These are phyloP conservation scores for Myochromella boudieri DNA, from an alignment of 768 basidiomycete species.

Conservation along the genomic window DNA sequence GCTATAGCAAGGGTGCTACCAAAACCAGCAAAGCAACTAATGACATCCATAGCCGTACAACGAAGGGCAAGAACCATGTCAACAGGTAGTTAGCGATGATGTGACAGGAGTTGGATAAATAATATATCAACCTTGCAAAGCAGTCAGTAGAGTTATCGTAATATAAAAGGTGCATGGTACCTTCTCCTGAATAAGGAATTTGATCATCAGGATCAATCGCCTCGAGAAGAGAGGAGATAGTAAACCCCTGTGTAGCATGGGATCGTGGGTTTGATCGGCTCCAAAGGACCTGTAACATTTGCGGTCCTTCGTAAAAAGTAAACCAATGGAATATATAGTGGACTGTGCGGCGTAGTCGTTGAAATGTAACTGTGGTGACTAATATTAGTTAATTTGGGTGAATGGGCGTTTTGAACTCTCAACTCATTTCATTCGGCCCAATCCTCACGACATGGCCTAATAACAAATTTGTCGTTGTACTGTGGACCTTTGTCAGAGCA, in stretches of 20 bases:
- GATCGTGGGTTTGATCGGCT: slow-evolving; percentile 30
- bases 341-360: slow-evolving; percentile 31
- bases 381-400: not conserved
- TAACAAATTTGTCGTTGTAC: not conserved
- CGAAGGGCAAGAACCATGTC: slow-evolving; percentile 42
- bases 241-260: slow-evolving; percentile 29
- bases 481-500: not conserved
- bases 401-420: not conserved
- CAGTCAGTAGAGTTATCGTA: not conserved
- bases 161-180: slow-evolving; percentile 15
- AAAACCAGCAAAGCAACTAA: slow-evolving; percentile 38
- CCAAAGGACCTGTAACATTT: slow-evolving; percentile 38
- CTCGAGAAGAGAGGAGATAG: slow-evolving; percentile 38
- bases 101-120: slow-evolving; percentile 16
- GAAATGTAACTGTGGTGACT: slow-evolving; percentile 34
- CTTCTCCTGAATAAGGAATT: slow-evolving; percentile 30
- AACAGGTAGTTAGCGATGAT: slow-evolving; percentile 20
- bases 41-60: slow-evolving; percentile 41
- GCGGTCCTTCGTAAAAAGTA: slow-evolving; percentile 38
- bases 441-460: slow-evolving; percentile 38
- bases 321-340: slow-evolving; percentile 34
- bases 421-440: slow-evolving; percentile 37
- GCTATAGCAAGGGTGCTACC: slow-evolving; percentile 29
- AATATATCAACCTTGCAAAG: slow-evolving; percentile 31
- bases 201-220: slow-evolving; percentile 34